A percentile compares a stretch with the other conserved stretches of the same genome.
phyloP scores from a whole-genome alignment of 2,329 filamentous ascomycete species.

The Dactylellina leptospora region DNA sequence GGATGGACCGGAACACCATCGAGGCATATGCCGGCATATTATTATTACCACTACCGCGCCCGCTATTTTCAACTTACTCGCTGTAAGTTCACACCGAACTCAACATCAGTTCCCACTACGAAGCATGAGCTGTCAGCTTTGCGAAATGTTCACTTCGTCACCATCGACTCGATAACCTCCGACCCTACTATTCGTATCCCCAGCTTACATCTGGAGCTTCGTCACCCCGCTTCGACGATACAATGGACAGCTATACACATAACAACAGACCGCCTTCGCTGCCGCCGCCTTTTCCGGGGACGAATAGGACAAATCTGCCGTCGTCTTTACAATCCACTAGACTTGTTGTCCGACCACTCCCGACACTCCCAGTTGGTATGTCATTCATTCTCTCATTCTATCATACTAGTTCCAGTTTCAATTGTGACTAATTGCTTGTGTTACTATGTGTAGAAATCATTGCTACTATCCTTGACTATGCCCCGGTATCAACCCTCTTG shows the following conservation, averaged over 20 bases:
- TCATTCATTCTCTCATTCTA: neutral
- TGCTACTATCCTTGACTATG: conserved; percentile 84
- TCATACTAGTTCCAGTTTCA: neutral
- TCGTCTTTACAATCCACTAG: conserved; percentile 36
- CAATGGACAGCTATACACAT: conserved; percentile 29
- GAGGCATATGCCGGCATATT: too few relatives aligned
- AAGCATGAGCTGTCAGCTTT: conserved; percentile 13
- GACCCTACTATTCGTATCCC: neutral
- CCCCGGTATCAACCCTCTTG: conserved; percentile 84
- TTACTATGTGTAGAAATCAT: conserved; percentile 74
- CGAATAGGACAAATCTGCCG: conserved; percentile 34
- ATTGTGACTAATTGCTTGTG: conserved; percentile 26
- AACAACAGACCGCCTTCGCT: conserved; percentile 31
- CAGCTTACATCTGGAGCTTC: neutral
- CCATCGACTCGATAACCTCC: neutral
- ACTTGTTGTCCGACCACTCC: conserved; percentile 39
- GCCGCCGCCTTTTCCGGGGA: conserved; percentile 47
- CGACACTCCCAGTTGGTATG: conserved; percentile 38
- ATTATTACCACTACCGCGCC: too few relatives aligned
- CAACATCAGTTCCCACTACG: neutral
- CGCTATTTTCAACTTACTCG: too few relatives aligned
- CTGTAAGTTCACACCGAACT: too few relatives aligned
- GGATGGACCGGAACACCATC: too few relatives aligned
- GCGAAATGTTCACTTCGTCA: conserved; percentile 1
- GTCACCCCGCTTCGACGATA: neutral